Base-by-base conservation (phyloP, 306 rosid species). In the Trifolium dubium region DNA sequence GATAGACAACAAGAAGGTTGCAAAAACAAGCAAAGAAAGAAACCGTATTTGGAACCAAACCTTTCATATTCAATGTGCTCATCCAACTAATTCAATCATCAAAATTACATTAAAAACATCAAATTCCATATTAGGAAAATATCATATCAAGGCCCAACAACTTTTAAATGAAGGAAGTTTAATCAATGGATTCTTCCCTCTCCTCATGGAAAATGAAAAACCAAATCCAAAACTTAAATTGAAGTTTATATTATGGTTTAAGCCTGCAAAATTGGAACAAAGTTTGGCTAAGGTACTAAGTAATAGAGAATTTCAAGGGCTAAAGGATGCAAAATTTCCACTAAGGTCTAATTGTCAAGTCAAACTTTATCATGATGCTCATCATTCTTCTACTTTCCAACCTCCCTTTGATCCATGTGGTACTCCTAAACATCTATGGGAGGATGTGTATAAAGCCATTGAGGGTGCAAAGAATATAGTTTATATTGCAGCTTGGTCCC, bases 401-500 rank as follows among this genome's bases (percentile, higher is more conserved):
- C 95, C 98, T 77, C 89, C 88, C 5, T 80, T 80, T 69, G 80
- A 79, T 47, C 67, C 67, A 28, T 83, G 86, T 65, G 86, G 88
- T 15, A 47, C 86, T 66, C 91, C 96, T 59, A 85, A 84, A 70
- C 91, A 87, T 53, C 89, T 94, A 7, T 91, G 96, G 96, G 96
- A 91, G 62, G 97, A 94, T 83, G 85, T 94, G 3, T 94, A 87
- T 70, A 88, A 85, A 72, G 98, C 95, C 74, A 91, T 91, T 71
- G 95, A 91, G 67, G 89, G 74, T 81, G 96, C 98, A 55, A 88
- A 88, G 66, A 39, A 84, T 63, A 77, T 94, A 61, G 78, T 94
- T 50, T 94, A 94, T 81, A 87, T 94, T 77, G 97, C 95, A 51
- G 98, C 90, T 70, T 89, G 95, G 98, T 89, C 96, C 81, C 85